Evolutionary conservation across 2,329 filamentous ascomycete species (phyloP), one percentile per base, ranked within the genome.

Genomic region (Kalmusia sp.): DNA sequence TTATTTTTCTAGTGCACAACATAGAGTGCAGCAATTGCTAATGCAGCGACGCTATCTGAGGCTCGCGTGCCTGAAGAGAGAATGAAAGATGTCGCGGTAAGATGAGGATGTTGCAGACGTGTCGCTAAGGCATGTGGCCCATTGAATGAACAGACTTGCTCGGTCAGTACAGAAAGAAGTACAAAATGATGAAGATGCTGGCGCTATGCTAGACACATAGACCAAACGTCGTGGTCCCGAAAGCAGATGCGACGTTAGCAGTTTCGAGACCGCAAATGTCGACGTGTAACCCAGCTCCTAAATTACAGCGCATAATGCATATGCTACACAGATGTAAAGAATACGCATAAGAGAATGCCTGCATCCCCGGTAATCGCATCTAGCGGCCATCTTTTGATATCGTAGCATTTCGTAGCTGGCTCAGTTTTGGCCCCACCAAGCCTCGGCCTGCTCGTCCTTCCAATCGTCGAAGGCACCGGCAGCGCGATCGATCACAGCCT

Each of bases 401-500:
- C 31, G 30, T 37, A 19, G 21, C 21, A 28, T 33, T 6, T 11
- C n/a, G 15, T 14, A 30, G 9, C 31, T 8, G 33, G 6, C 31
- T 51, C 34, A 51, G 15, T 83, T 84, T 65, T 84, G 80, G 0
- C 84, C 84, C 82, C 84, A 87, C 59, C 81, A 83, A 50, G 77
- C 67, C 65, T 87, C 82, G 12, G 80, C 80, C 53, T 85, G 79
- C 39, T 74, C 68, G 39, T 80, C 79, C 66, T 85, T 82, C 71
- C 80, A 84, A 5, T 73, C 72, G 59, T 88, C 84, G 56, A 83
- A 88, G 6, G 77, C 76, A 0, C 86, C 86, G 0, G 74, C 71
- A 1, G 75, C 76, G 9, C 85, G 77, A 55, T 82, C 76, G 45
- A 77, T 63, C 45, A 80, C 79, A 1, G 86, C 86, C 58, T 77